Evolutionary conservation across 352 stramenopile genomes (phyloP).

Genomic region (Globisporangium solare): DNA sequence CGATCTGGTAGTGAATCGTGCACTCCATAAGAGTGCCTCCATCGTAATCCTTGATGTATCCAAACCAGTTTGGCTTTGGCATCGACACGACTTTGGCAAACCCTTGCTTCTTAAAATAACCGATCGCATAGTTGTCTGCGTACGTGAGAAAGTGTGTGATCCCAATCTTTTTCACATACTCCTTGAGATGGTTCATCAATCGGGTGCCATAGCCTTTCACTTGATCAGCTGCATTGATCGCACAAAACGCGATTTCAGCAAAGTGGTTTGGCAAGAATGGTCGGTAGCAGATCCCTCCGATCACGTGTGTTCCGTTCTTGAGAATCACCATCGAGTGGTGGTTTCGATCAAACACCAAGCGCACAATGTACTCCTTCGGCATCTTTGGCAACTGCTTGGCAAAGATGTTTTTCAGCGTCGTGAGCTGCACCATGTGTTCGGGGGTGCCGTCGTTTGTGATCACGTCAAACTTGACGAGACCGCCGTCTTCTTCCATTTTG

Average conservation of each 20-base stretch:
- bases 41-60: slow-evolving; percentile 99
- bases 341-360: slow-evolving; percentile 97
- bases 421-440: slow-evolving; percentile 90
- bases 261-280: slow-evolving; percentile 94
- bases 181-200: slow-evolving; percentile 99
- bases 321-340: slow-evolving; percentile 93
- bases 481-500: slow-evolving; percentile 81
- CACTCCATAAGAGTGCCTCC: slow-evolving; percentile 99
- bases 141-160: slow-evolving; percentile 98
- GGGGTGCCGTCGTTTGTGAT: slow-evolving; percentile 89
- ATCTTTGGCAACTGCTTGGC: slow-evolving; percentile 98
- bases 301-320: slow-evolving; percentile 89
- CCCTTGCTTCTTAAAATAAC: slow-evolving; percentile 99
- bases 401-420: slow-evolving; percentile 98
- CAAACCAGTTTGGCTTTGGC: slow-evolving; percentile 88
- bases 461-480: slow-evolving; percentile 78
- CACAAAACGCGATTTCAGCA: slow-evolving; percentile 99
- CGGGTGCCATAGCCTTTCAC: slow-evolving; percentile 97
- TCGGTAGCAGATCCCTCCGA: slow-evolving; percentile 98
- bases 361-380: slow-evolving; percentile 99
- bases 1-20: slow-evolving; percentile 96
- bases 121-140: slow-evolving; percentile 98
- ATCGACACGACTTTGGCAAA: slow-evolving; percentile 88
- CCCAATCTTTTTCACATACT: slow-evolving; percentile 90
- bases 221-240: slow-evolving; percentile 95